Conservation (phyloP, 345 rosid genomes). For the Dimocarpus longan region DNA sequence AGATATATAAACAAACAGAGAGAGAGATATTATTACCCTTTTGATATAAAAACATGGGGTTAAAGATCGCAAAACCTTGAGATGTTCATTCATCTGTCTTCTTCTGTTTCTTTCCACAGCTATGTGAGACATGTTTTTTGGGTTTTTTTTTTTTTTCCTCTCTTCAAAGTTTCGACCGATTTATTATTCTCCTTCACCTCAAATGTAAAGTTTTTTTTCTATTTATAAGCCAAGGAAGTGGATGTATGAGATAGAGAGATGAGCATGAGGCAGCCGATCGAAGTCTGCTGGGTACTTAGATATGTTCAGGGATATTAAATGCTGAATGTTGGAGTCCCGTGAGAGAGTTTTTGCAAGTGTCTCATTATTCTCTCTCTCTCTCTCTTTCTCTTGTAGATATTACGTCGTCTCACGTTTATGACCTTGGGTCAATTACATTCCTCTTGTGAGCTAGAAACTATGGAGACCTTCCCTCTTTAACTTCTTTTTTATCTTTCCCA, state of each 20-base stretch:
- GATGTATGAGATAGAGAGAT: neutral
- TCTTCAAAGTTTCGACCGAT: neutral
- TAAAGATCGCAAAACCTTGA: slow-evolving; percentile 80
- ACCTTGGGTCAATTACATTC: slow-evolving; percentile 56
- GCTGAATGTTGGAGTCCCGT: slow-evolving; percentile 59
- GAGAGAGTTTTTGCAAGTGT: slow-evolving; percentile 38
- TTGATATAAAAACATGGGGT: slow-evolving; percentile 94
- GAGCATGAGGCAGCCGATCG: neutral
- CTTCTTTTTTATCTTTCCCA: slow-evolving; percentile 25
- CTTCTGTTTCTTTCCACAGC: slow-evolving; percentile 95
- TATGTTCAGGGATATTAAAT: slow-evolving; percentile 39
- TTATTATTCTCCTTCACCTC: neutral
- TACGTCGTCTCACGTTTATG: slow-evolving; percentile 61
- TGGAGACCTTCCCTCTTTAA: slow-evolving; percentile 13
- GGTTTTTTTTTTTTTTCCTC: neutral
- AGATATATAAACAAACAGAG: too few relatives aligned
- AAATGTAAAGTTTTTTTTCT: neutral
- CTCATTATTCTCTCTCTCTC: slow-evolving; percentile 1
- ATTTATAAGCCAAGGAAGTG: slow-evolving; percentile 29
- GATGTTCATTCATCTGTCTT: slow-evolving; percentile 92
- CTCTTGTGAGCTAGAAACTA: slow-evolving; percentile 39
- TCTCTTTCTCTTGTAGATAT: slow-evolving; percentile 10
- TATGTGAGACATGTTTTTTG: slow-evolving; percentile 68
- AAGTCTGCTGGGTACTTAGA: neutral
- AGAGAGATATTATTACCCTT: slow-evolving; percentile 50